Evolutionary conservation across 2,329 filamentous ascomycete genomes (phyloP).

Genomic region (Sporothrix brunneoviolacea): DNA sequence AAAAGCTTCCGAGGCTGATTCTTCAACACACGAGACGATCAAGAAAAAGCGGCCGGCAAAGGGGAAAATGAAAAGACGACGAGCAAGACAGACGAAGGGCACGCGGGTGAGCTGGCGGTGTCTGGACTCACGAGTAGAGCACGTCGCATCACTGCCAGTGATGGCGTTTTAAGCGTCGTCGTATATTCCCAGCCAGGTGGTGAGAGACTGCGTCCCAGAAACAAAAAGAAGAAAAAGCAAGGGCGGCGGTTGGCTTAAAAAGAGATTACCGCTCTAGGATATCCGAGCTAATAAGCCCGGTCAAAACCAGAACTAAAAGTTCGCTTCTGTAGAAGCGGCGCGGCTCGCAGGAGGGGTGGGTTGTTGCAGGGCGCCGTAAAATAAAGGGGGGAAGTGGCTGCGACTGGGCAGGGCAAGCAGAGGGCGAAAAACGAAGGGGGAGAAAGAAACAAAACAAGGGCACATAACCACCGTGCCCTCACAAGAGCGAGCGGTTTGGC

Average conservation of each 20-base stretch:
- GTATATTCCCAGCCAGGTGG: not conserved
- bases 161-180: not conserved
- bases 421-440: not conserved
- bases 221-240: not conserved
- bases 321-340: constrained; percentile 15
- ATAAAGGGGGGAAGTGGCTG: not conserved
- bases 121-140: not conserved
- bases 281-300: constrained; percentile 5
- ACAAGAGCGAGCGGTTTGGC: not conserved
- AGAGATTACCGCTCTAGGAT: constrained; percentile 3
- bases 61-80: not conserved
- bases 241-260: not conserved
- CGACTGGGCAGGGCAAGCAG: not conserved
- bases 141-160: not conserved
- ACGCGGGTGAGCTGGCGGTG: not conserved
- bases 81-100: not conserved
- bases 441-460: not conserved
- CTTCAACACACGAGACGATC: too few relatives aligned
- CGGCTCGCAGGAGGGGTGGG: constrained; percentile 10
- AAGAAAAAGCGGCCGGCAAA: too few relatives aligned
- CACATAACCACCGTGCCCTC: not conserved
- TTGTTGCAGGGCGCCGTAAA: constrained; percentile 4
- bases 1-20: too few relatives aligned
- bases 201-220: not conserved
- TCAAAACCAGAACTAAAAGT: constrained; percentile 6